Evolutionary conservation across 306 rosid genomes (phyloP).

Genomic region (Luffa acutangula): DNA sequence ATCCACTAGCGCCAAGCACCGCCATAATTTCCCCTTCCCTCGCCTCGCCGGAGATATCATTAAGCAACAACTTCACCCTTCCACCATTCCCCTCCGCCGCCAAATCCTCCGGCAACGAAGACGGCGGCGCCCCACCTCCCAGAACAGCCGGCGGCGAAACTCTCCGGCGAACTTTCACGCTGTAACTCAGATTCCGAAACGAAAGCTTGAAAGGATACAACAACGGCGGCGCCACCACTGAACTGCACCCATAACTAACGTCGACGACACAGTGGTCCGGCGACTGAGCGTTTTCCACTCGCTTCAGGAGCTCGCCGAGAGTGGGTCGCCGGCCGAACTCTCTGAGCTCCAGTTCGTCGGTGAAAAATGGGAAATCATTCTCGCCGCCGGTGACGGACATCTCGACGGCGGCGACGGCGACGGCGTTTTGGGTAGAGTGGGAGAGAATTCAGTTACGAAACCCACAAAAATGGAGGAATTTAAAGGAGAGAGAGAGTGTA

Average conservation of each 20-base stretch:
- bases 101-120: not conserved
- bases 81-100: not conserved
- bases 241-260: slow-evolving; percentile 4
- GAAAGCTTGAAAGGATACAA: slow-evolving; percentile 57
- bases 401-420: not conserved
- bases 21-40: slow-evolving; percentile 91
- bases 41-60: slow-evolving; percentile 74
- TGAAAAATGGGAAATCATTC: slow-evolving; percentile 22
- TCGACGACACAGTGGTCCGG: slow-evolving; percentile 15
- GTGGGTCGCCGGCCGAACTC: slow-evolving; percentile 25
- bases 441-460: not conserved
- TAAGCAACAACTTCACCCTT: slow-evolving; percentile 39
- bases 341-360: slow-evolving; percentile 39
- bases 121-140: not conserved
- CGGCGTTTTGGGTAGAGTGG: not conserved
- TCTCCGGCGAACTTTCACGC: slow-evolving; percentile 40
- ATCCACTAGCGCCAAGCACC: slow-evolving; percentile 88
- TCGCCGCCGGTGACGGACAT: slow-evolving; percentile 2
- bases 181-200: slow-evolving; percentile 56
- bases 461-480: not conserved
- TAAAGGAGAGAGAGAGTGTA: slow-evolving; percentile 11
- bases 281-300: slow-evolving; percentile 49
- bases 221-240: not conserved
- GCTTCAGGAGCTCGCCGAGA: slow-evolving; percentile 61
- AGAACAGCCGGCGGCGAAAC: slow-evolving; percentile 3